phyloP scores from a whole-genome alignment of 345 rosid species.

The Brassica cretica region DNA sequence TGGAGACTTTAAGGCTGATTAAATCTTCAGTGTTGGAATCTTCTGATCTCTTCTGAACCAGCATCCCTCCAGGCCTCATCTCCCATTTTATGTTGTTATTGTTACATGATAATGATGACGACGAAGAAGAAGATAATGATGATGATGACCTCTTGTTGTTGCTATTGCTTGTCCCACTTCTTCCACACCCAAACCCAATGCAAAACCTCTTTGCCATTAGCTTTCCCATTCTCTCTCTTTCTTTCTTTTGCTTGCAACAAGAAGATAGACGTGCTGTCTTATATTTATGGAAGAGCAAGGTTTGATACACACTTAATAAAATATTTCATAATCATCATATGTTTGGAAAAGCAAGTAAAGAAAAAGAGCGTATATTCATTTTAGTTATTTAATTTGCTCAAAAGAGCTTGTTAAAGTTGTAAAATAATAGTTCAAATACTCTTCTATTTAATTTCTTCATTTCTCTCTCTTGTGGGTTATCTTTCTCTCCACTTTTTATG shows the following conservation, averaged over 20 bases:
- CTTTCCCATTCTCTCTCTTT: conserved; percentile 52
- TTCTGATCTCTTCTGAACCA: conserved; percentile 80
- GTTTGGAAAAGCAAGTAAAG: conserved; percentile 3
- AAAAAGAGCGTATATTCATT: not conserved
- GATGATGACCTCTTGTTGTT: conserved; percentile 37
- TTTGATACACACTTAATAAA: conserved; percentile 18
- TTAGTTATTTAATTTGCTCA: not conserved
- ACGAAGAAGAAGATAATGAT: conserved; percentile 18
- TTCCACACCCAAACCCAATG: conserved; percentile 55
- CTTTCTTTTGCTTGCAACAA: conserved; percentile 15
- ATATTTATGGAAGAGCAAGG: conserved; percentile 30
- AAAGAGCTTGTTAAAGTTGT: not conserved
- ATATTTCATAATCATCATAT: not conserved
- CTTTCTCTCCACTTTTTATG: not conserved
- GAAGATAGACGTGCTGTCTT: conserved; percentile 30
- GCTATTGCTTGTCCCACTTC: conserved; percentile 29
- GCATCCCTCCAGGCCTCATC: conserved; percentile 91
- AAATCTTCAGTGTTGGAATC: conserved; percentile 42
- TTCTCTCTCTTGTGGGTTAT: not conserved
- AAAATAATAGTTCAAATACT: not conserved
- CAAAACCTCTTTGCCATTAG: conserved; percentile 73
- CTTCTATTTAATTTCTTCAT: not conserved
- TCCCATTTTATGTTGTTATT: conserved; percentile 80
- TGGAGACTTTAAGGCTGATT: conserved; percentile 64
- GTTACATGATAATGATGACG: conserved; percentile 20